These are phyloP conservation scores for Amaranthus palmeri DNA, from an alignment of 148 eudicot genomes.

Conservation along the genomic window DNA sequence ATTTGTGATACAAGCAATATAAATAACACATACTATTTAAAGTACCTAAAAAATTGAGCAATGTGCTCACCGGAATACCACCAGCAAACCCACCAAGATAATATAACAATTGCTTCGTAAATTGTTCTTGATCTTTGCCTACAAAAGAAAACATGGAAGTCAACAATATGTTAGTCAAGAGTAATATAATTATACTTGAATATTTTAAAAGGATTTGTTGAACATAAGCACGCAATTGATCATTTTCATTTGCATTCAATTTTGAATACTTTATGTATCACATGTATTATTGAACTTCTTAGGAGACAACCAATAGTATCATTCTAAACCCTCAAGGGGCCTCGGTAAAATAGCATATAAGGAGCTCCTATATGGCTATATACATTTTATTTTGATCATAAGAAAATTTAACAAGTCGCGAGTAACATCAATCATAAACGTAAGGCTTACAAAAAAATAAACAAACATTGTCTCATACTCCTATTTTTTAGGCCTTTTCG, in stretches of 20 bases:
- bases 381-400: too few species aligned
- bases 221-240: neutral
- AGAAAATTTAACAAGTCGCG: too few species aligned
- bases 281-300: neutral
- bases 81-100: slow-evolving; percentile 91
- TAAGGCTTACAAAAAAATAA: too few species aligned
- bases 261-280: neutral
- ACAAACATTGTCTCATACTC: too few species aligned
- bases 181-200: slow-evolving; percentile 1
- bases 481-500: too few species aligned
- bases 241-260: neutral
- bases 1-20: slow-evolving; percentile 16
- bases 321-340: too few species aligned
- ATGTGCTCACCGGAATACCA: slow-evolving; percentile 99
- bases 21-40: slow-evolving; percentile 30
- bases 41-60: slow-evolving; percentile 82
- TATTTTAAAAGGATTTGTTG: neutral
- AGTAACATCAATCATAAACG: too few species aligned
- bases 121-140: slow-evolving; percentile 97
- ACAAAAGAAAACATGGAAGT: slow-evolving; percentile 7
- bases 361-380: too few species aligned
- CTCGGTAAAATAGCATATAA: too few species aligned
- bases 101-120: slow-evolving; percentile 76
- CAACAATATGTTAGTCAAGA: slow-evolving; percentile 6
- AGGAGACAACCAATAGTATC: too few species aligned